Evolutionary conservation across 2,329 filamentous ascomycete species (phyloP).

Genomic region (Paraconiothyrium sp.): DNA sequence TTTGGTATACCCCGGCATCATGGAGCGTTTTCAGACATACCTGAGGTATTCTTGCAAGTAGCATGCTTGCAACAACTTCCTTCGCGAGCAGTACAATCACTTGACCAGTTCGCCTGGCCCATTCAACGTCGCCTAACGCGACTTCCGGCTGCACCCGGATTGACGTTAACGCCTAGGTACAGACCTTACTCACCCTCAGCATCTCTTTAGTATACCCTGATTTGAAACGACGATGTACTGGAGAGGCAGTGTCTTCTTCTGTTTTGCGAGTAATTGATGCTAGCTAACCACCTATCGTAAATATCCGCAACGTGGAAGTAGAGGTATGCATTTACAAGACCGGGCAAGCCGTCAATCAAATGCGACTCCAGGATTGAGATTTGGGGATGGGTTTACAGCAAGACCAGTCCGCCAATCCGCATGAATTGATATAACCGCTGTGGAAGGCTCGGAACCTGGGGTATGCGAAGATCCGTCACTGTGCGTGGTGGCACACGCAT

Average conservation of each 20-base stretch:
- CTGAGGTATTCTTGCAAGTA: constrained; percentile 2
- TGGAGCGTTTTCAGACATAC: constrained; percentile 2
- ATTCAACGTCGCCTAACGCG: background rate
- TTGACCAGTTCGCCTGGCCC: background rate
- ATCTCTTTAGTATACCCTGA: background rate
- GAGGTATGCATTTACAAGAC: background rate
- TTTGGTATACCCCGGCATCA: constrained; percentile 15
- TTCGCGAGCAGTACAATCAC: background rate
- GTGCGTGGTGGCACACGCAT: constrained; percentile 1
- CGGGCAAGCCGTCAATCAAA: background rate
- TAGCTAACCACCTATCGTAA: background rate
- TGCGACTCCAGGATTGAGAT: background rate
- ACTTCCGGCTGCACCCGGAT: background rate
- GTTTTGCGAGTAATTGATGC: background rate
- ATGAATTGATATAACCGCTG: background rate
- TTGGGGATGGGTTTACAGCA: background rate
- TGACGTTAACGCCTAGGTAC: background rate
- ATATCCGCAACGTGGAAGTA: background rate
- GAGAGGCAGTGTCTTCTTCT: background rate
- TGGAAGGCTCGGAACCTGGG: background rate
- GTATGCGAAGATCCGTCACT: background rate
- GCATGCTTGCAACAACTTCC: background rate
- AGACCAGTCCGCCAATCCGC: background rate
- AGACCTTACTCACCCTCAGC: background rate
- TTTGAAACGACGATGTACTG: background rate